A percentile compares a stretch with the other conserved stretches of the same genome.
phyloP scores from a whole-genome alignment of 2,329 filamentous ascomycete genomes.

The Lachnellula arida region DNA sequence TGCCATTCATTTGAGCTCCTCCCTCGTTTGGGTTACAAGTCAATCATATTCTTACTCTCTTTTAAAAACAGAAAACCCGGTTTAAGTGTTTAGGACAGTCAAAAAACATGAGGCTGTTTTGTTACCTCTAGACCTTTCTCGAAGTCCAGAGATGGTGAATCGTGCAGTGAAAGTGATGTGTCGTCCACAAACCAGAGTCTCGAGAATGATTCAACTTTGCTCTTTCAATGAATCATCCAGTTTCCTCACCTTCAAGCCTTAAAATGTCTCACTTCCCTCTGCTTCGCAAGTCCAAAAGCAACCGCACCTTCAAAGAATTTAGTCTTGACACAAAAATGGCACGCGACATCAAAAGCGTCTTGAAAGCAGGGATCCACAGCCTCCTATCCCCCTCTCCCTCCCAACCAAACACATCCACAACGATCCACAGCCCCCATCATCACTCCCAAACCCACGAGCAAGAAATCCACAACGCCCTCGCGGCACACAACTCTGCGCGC shows the following conservation, averaged over 20 bases:
- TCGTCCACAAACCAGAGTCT: too few species aligned
- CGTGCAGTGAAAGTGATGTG: too few species aligned
- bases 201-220: too few species aligned
- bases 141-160: too few species aligned
- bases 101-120: too few species aligned
- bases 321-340: neutral
- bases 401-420: neutral
- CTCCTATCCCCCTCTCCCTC: neutral
- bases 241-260: too few species aligned
- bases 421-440: neutral
- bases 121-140: too few species aligned
- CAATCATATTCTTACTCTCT: neutral
- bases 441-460: neutral
- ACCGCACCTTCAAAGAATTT: neutral
- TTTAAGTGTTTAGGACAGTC: too few species aligned
- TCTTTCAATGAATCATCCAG: too few species aligned
- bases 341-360: neutral
- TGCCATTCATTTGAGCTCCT: neutral
- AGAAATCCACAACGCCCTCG: neutral
- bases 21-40: neutral
- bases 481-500: neutral
- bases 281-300: too few species aligned
- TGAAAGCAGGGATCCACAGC: neutral
- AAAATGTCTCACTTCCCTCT: too few species aligned
- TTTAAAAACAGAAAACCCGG: neutral